Base-by-base conservation (phyloP, 2,329 filamentous ascomycete genomes). In the Tympanopsis confertula region DNA sequence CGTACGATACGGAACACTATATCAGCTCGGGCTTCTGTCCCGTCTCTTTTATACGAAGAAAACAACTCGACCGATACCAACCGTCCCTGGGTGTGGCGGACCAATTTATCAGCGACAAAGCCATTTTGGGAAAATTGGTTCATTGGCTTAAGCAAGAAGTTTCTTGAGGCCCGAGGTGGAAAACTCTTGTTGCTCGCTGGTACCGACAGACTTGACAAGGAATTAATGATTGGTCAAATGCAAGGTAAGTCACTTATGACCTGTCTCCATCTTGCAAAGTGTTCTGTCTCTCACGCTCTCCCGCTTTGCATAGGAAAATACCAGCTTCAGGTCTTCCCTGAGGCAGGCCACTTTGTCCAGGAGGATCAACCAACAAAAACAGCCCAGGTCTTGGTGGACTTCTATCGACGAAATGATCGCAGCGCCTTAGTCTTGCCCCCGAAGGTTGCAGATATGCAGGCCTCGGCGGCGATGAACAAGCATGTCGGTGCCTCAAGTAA, bases 51-150 rank as follows among this genome's bases (percentile, higher is more conserved):
- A 3, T 61, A 69, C 38, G 55, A 69, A 53, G 49, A 65, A 53
- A 50, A 33, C 12, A 13, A 10, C 7, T 15, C 30, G 7, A 13
- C 30, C 30, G 30, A 33, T 18, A 10, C 30, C 33, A 35, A 60
- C 13, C 62, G 69, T 36, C 69, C 74, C 2, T 93, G 84, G 82
- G 70, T 71, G 40, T 98, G 91, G 91, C 71, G 79, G 46, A 96
- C 91, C 3, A 79, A 95, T 52, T 68, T 96, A 19, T 75, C 71
- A 0, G 75, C 76, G 26, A 96, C 91, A 5, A 82, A 93, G 51
- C 78, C 83, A 1, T 96, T 88, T 57, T 98, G 89, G 89, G 81
- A 91, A 56, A 82, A 78, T 45, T 98, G 89, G 89, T 96, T 95
- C 52, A 69, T 75, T 10, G 87, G 87, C 0, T 68, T 96, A 49